Evolutionary conservation across 139 green algal genomes (phyloP).

Genomic region (Edaphochlamys debaryana): DNA sequence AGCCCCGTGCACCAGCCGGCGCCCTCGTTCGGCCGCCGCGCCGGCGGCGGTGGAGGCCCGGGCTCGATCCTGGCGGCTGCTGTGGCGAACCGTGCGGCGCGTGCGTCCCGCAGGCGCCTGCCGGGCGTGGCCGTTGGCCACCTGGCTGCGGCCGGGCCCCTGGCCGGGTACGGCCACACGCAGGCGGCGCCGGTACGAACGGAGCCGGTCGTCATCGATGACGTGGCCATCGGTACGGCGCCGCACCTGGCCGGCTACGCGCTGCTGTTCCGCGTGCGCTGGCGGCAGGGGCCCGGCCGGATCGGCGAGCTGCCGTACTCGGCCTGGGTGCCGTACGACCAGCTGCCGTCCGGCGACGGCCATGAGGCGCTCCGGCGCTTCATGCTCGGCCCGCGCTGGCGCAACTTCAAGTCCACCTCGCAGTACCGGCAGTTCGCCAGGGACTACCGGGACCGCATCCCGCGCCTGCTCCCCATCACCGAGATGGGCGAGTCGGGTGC

Average conservation of each 20-base stretch:
- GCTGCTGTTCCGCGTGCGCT: slow-evolving; percentile 27
- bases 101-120: neutral
- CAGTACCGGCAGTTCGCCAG: slow-evolving; percentile 7
- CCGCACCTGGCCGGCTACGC: neutral
- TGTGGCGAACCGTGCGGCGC: too few relatives aligned
- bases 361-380: slow-evolving; percentile 30
- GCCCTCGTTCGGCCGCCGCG: too few relatives aligned
- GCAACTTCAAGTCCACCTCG: neutral
- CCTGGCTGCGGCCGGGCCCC: too few relatives aligned
- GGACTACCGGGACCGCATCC: neutral
- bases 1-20: too few relatives aligned
- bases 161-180: too few relatives aligned
- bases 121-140: neutral
- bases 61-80: too few relatives aligned
- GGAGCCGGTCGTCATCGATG: slow-evolving; percentile 12
- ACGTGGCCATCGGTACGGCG: slow-evolving; percentile 18
- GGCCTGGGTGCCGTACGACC: slow-evolving; percentile 19
- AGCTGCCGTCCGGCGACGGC: neutral
- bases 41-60: too few relatives aligned
- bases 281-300: neutral
- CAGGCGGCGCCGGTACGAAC: too few relatives aligned
- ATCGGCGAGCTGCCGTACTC: slow-evolving; percentile 18
- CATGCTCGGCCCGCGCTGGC: slow-evolving; percentile 19
- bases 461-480: slow-evolving; percentile 1
- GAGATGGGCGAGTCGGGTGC: neutral